Percentiles rank a stretch among this genome's conserved stretches.
These are phyloP conservation scores for Phytophthora hibernalis DNA, from an alignment of 352 stramenopile species.

Conservation along the genomic window DNA sequence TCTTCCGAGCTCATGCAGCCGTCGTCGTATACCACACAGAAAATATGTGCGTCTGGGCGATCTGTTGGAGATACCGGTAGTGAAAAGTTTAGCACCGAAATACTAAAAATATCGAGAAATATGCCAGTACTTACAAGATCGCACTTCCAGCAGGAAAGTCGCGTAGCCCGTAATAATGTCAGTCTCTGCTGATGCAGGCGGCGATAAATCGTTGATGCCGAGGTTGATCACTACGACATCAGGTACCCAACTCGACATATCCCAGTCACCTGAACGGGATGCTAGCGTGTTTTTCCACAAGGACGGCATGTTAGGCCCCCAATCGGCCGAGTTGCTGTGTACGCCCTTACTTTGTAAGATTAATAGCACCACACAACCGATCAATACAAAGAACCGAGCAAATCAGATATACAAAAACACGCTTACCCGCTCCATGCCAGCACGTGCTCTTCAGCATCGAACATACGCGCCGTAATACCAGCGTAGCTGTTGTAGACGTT, in stretches of 20 bases:
- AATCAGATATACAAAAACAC: background rate
- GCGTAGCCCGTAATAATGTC: conserved; percentile 85
- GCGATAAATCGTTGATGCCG: conserved; percentile 86
- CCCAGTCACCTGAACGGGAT: conserved; percentile 70
- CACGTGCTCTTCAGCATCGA: conserved; percentile 87
- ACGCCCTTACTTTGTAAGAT: conserved; percentile 72
- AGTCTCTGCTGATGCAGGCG: conserved; percentile 82
- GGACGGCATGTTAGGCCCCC: conserved; percentile 80
- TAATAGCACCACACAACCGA: background rate
- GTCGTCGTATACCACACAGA: conserved; percentile 88
- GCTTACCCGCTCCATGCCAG: conserved; percentile 82
- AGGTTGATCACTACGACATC: conserved; percentile 90
- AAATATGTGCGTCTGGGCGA: conserved; percentile 83
- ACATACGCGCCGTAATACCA: conserved; percentile 86
- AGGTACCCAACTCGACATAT: conserved; percentile 78
- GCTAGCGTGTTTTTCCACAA: conserved; percentile 90
- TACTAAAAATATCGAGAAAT: background rate
- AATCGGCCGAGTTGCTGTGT: conserved; percentile 87
- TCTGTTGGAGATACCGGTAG: conserved; percentile 44
- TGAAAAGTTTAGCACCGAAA: background rate
- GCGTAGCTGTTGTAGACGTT: conserved; percentile 90
- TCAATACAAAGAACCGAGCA: background rate
- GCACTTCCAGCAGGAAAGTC: conserved; percentile 77
- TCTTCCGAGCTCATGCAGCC: conserved; percentile 84
- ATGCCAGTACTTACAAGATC: conserved; percentile 56